Base-by-base conservation (phyloP, 345 rosid species). In the Eutrema heterophyllum region DNA sequence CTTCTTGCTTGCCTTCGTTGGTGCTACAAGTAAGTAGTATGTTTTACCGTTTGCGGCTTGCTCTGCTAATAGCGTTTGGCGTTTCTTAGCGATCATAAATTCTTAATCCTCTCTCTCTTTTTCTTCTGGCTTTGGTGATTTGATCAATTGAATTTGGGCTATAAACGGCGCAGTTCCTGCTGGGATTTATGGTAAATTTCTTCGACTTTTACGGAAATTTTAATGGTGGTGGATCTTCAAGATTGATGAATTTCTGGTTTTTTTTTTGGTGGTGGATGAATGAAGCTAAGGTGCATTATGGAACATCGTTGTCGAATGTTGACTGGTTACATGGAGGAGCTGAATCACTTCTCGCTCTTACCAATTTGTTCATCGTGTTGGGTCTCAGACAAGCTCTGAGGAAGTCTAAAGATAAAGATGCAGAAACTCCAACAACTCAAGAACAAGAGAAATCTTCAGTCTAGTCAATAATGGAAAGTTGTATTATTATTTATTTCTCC, bases 301-400 rank as follows among this genome's bases (percentile, higher is more conserved):
- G 96, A 54, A 89, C 93, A 70, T 91, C 97, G 53, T 85, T 95
- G 71, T 85, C 94, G 15, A 90, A 95, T 79, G 96, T 95, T 81
- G 97, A 95, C 77, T 89, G 92, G 96, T 78, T 95, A 70, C 99
- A 95, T 36, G 99, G 99, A 70, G 92, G 93, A 32, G 97, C 93
- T 45, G 97, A 95, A 70, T 90, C 93, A 7, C 92, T 92, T 81
- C 96, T 92, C 7, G 77, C 97, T 41, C 80, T 95, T 9, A 91
- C 99, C 59, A 91, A 95, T 71, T 64, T 92, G 61, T 95, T 92
- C 88, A 83, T 92, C 6, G 97, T 88, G 60, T 55, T 92, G 86
- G 97, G 99, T 72, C 81, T 88, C 62, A 84, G 97, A 82, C 86
- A 86, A 86, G 94, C 92, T 78, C 81, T 88, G 35, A 75, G 86